Percentiles rank a stretch among this genome's conserved stretches.
Evolutionary conservation across 2,329 filamentous ascomycete species (phyloP).

Genomic region (Fusarium liriodendri): DNA sequence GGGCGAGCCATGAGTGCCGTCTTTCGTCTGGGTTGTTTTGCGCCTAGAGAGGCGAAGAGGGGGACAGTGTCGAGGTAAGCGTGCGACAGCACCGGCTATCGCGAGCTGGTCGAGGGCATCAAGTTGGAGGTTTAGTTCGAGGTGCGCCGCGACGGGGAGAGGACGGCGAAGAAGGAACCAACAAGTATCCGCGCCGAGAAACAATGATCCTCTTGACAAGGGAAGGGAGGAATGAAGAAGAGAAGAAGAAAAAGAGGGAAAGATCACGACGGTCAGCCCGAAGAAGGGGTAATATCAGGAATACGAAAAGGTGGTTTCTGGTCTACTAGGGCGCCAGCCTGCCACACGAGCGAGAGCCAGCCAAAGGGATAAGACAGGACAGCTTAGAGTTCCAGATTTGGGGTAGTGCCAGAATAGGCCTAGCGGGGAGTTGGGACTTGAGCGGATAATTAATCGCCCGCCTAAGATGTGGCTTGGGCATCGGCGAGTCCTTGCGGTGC

Average conservation of each 20-base stretch:
- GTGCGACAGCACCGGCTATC: constrained; percentile 38
- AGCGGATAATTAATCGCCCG: constrained; percentile 25
- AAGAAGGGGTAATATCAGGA: constrained; percentile 37
- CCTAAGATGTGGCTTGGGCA: constrained; percentile 11
- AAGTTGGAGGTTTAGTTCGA: constrained; percentile 31
- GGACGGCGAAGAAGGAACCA: constrained; percentile 8
- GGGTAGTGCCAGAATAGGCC: constrained; percentile 20
- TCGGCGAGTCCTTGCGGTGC: background rate
- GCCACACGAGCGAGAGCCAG: constrained; percentile 31
- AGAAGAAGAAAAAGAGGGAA: constrained; percentile 15
- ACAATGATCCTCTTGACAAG: constrained; percentile 1
- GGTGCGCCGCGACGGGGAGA: constrained; percentile 23
- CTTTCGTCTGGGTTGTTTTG: constrained; percentile 11
- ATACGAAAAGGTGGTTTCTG: constrained; percentile 40
- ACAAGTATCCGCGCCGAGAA: background rate
- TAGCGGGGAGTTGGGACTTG: constrained; percentile 22
- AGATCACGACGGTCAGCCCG: constrained; percentile 26
- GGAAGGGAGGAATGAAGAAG: background rate
- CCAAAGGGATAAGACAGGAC: constrained; percentile 43
- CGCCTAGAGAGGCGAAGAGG: constrained; percentile 3
- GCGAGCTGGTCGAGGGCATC: constrained; percentile 35
- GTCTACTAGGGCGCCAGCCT: constrained; percentile 21
- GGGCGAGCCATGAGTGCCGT: constrained; percentile 63
- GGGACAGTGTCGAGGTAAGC: background rate
- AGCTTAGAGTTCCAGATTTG: constrained; percentile 42